Evolutionary conservation across 2,329 filamentous ascomycete genomes (phyloP), one percentile per base, ranked within the genome.

Genomic region (Claviceps africana): DNA sequence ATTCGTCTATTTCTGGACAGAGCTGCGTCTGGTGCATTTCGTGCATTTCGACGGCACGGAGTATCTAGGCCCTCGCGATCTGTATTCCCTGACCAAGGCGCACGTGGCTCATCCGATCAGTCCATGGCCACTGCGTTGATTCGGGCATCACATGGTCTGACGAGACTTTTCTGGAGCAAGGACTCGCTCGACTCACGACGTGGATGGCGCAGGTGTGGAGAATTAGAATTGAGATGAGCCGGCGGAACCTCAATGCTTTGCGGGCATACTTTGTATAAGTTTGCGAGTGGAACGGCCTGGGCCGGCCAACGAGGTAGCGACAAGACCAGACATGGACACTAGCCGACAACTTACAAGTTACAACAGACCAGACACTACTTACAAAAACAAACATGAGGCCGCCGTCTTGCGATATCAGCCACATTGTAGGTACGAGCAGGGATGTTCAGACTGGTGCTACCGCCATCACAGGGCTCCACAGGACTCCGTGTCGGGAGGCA

Each of bases 91-190:
- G 39, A 33, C 13, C 17, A 47, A 22, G 30, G 42, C 45, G 44
- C 44, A 47, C 42, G 50, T 51, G 50, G 50, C 47, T n/a, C 44
- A 33, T 51, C 19, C 21, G 30, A 39, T 51, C 31, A 37, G 21
- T 51, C 10, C 8, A 30, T 46, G 21, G 31, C 49, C 42, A 51
- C 28, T 37, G 49, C 46, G 30, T 37, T 46, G 49, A 9, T 17
- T 25, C 21, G n/a, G 37, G 37, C 45, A 30, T 52, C 50, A 51
- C 50, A 47, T 51, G 43, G 43, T 30, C 43, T n/a, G 31, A 22
- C 39, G n/a, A 42, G 39, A 42, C 39, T 37, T 10, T 31, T 33
- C 15, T 42, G 25, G 22, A 31, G 37, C 22, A 19, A 25, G 5
- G 22, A n/a, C n/a, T n/a, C n/a, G n/a, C n/a, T n/a, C n/a, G n/a